Base-by-base conservation (phyloP, 2,329 filamentous ascomycete genomes). In the Neopestalotiopsis sp. region DNA sequence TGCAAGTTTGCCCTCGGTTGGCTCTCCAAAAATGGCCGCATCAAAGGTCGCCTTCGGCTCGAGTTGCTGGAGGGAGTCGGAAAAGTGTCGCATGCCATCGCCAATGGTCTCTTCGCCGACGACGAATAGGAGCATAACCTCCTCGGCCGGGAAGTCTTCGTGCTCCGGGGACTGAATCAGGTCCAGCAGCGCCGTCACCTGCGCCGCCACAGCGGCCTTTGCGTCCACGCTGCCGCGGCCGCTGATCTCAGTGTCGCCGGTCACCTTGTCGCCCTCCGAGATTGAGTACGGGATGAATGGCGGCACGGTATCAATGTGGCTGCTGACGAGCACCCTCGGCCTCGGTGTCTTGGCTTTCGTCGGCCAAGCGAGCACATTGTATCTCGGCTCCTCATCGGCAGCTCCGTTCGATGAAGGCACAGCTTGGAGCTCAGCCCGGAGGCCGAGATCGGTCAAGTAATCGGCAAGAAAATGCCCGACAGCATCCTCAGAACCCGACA, bases 21-120 rank as follows among this genome's bases (percentile, higher is more conserved):
- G 95, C 79, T 99, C 96, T 56, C 96, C 95, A 76, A 98, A 98
- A 75, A 96, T 92, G 74, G 94, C 90, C 3, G 94, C 89, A 42
- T 91, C 86, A 28, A 90, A 85, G 2, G 73, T 70, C 4, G 79
- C 77, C 17, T 76, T 80, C 20, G 80, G 77, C 38, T 79, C 75
- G 58, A 80, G 74, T 5, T 75, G 67, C 1, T 67, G 66, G n/a
- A 72, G 70, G 12, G 72, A 79, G 4, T 80, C 75, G 28, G 84
- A 86, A 70, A 90, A 89, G 61, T 77, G 70, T 38, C 77, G 78
- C 95, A 98, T 98, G 9, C 95, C 95, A 71, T 92, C 91, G 10
- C 95, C 95, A 3, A 84, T 85, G 2, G 86, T 87, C 79, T 98
- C 95, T 79, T 99, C 95, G 70, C 94, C 94, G 0, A 97, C 93